These are phyloP conservation scores for Conticribra guillardii DNA, from an alignment of 108 stramenopile genomes.

Conservation along the genomic window DNA sequence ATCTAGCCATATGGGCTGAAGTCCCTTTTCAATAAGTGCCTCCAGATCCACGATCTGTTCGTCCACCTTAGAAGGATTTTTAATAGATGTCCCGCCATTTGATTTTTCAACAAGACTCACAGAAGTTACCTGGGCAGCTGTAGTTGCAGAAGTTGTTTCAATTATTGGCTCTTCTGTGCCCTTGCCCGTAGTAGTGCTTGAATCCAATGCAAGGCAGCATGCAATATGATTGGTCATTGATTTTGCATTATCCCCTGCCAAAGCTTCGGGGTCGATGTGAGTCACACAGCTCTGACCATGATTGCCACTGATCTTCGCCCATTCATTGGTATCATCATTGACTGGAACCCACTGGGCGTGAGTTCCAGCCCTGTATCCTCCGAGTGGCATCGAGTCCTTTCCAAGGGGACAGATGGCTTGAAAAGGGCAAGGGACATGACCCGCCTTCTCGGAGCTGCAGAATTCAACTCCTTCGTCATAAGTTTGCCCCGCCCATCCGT, in stretches of 20 bases:
- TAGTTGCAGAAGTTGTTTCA: no score
- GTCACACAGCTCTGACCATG: neutral
- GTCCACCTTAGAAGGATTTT: no score
- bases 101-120: no score
- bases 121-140: no score
- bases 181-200: no score
- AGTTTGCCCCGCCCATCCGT: conserved; percentile 24
- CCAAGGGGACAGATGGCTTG: conserved; percentile 11
- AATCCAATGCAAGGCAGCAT: no score
- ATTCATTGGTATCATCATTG: neutral
- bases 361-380: neutral
- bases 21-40: neutral
- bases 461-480: conserved; percentile 4
- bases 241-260: no score
- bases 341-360: neutral
- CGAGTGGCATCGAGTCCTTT: neutral
- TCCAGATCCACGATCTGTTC: no score
- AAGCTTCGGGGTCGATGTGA: no score
- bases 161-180: no score
- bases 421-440: conserved; percentile 11
- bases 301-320: neutral
- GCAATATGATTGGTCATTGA: no score
- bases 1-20: conserved; percentile 16
- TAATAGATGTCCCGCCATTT: no score
- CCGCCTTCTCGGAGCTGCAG: conserved; percentile 4